These are phyloP conservation scores for Candida corydali DNA, from an alignment of 805 yeast species.

Conservation along the genomic window DNA sequence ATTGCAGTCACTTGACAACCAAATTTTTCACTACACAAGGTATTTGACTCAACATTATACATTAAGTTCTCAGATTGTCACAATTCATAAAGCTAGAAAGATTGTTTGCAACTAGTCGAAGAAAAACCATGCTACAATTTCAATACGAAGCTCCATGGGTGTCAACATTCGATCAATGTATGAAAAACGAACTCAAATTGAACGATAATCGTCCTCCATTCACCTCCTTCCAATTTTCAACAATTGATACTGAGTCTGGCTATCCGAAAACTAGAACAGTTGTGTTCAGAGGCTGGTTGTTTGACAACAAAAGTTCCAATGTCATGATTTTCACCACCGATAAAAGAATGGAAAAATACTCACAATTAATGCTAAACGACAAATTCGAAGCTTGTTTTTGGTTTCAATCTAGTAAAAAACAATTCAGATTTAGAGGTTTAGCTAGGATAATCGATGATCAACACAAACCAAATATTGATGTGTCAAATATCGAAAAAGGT, in stretches of 20 bases:
- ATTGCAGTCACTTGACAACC: too few relatives aligned
- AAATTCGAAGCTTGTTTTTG: slow-evolving; percentile 75
- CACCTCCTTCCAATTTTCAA: slow-evolving; percentile 62
- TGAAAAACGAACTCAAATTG: slow-evolving; percentile 38
- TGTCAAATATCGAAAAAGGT: slow-evolving; percentile 20
- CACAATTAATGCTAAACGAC: slow-evolving; percentile 48
- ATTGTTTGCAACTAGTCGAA: too few relatives aligned
- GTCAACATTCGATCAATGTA: slow-evolving; percentile 55
- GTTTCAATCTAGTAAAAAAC: slow-evolving; percentile 57
- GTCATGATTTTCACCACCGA: slow-evolving; percentile 70
- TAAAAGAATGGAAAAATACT: slow-evolving; percentile 59
- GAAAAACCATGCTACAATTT: slow-evolving; percentile 7
- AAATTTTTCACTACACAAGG: too few relatives aligned
- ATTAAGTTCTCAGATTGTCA: too few relatives aligned
- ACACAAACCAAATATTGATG: slow-evolving; percentile 28
- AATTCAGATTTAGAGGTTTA: slow-evolving; percentile 68
- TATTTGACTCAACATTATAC: too few relatives aligned
- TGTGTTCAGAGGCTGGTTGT: slow-evolving; percentile 70
- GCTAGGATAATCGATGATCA: slow-evolving; percentile 44
- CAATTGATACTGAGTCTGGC: slow-evolving; percentile 48
- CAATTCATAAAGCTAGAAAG: too few relatives aligned
- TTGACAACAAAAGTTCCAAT: slow-evolving; percentile 63
- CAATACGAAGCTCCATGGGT: slow-evolving; percentile 45
- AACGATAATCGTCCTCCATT: slow-evolving; percentile 39
- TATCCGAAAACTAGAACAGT: slow-evolving; percentile 68